Evolutionary conservation across 2,329 filamentous ascomycete species (phyloP).

Genomic region (Monosporascus sp.): DNA sequence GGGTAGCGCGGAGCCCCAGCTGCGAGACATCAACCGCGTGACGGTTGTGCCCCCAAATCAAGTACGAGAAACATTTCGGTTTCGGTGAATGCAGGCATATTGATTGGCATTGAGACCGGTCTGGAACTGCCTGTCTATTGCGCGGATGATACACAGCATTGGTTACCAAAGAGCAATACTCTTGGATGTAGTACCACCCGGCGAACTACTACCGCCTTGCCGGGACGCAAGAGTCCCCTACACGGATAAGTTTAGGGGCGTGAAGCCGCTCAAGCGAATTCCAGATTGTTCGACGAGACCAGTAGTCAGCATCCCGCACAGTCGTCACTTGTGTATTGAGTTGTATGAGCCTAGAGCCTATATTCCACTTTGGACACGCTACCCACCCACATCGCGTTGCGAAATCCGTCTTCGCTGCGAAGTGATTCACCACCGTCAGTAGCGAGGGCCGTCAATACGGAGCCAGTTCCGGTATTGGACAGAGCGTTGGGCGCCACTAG

Average conservation of each 20-base stretch:
- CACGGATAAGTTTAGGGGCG: no score
- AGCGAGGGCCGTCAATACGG: background rate
- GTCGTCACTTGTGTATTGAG: no score
- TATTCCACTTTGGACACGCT: background rate
- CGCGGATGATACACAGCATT: background rate
- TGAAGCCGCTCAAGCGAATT: no score
- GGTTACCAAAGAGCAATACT: background rate
- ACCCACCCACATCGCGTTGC: background rate
- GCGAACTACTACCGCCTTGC: no score
- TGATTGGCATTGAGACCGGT: background rate
- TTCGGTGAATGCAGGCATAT: background rate
- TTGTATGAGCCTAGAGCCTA: no score
- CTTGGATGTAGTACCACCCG: no score
- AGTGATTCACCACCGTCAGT: background rate
- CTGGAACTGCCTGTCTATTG: background rate
- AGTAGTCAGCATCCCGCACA: no score
- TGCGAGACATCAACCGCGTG: background rate
- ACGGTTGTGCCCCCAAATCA: constrained; percentile 8
- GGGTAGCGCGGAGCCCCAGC: background rate
- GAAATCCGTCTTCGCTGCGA: background rate
- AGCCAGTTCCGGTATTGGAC: background rate
- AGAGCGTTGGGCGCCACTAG: background rate
- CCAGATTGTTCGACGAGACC: no score
- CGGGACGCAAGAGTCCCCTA: no score
- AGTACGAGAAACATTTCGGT: background rate